A percentile compares a stretch with the other conserved stretches of the same genome.
Evolutionary conservation across 2,329 filamentous ascomycete species (phyloP).

Genomic region (Xylaria sp.): DNA sequence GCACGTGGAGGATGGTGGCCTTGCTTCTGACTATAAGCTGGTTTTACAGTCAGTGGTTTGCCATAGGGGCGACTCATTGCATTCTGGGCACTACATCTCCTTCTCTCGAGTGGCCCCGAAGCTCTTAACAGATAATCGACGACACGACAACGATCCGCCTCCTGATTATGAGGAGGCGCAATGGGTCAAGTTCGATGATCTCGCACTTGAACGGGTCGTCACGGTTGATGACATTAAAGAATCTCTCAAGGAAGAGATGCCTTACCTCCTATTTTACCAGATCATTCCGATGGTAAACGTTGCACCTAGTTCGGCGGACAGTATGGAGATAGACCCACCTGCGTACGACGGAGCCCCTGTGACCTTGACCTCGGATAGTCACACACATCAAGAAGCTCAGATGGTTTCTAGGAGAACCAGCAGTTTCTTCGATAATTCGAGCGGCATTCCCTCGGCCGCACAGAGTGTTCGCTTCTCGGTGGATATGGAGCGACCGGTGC

Average conservation of each 20-base stretch:
- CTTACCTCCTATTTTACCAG: slow-evolving; percentile 93
- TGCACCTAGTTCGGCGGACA: slow-evolving; percentile 43
- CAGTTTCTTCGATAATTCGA: slow-evolving; percentile 42
- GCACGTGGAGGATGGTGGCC: slow-evolving; percentile 56
- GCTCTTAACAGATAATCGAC: slow-evolving; percentile 55
- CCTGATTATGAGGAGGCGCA: slow-evolving; percentile 65
- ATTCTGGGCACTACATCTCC: slow-evolving; percentile 87
- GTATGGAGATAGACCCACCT: slow-evolving; percentile 48
- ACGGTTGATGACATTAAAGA: slow-evolving; percentile 72
- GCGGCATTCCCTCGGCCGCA: slow-evolving; percentile 33
- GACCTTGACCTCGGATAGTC: slow-evolving; percentile 33
- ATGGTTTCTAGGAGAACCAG: slow-evolving; percentile 35
- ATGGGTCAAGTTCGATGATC: slow-evolving; percentile 92
- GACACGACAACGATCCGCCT: slow-evolving; percentile 51
- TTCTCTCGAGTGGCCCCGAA: slow-evolving; percentile 71
- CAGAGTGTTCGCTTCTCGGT: slow-evolving; percentile 51
- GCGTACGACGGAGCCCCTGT: slow-evolving; percentile 51
- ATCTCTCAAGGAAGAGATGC: slow-evolving; percentile 78
- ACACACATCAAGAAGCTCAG: slow-evolving; percentile 27
- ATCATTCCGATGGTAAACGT: slow-evolving; percentile 80
- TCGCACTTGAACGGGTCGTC: slow-evolving; percentile 62
- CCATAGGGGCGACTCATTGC: slow-evolving; percentile 77
- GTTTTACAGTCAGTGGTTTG: slow-evolving; percentile 88
- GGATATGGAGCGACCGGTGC: slow-evolving; percentile 46
- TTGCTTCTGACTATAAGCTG: slow-evolving; percentile 88